Evolutionary conservation across 179 eudicot genomes (phyloP), one percentile per base, ranked within the genome.

Genomic region (Amaranthus tricolor): DNA sequence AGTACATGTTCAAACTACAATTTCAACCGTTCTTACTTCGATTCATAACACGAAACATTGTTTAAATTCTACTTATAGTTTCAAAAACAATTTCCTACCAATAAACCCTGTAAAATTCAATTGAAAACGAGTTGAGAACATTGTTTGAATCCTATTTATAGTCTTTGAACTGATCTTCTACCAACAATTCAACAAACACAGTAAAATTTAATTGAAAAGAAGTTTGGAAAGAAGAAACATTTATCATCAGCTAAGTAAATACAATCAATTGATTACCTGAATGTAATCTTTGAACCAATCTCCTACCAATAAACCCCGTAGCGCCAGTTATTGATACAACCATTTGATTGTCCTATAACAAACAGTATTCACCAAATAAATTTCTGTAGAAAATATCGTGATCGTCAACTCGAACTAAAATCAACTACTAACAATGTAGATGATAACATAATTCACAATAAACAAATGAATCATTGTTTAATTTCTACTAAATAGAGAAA

Each of bases 251-350:
- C 45, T 16, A 53, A 52, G 0, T 20, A 14, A 56, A 5, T 47
- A 15, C n/a, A 58, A 54, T 47, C 16, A 70, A 24, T 60, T 16
- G 40, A 16, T 15, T 77, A 94, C 98, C 97, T 89, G 81, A 86
- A 61, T 80, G 84, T 72, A 95, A 87, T 80, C 89, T 87, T 80
- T 90, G 89, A 68, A 95, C 96, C 89, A 95, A 86, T 75, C 91
- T 81, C 82, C 74, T 87, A 59, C 99, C 97, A 47, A 95, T 82
- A 78, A 95, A 95, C 66, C 99, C 99, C 16, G 99, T 95, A 67
- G 97, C 99, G 80, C 99, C 99, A 0, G 99, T 95, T 75, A 95
- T 76, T 43, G 99, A 92, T 71, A 95, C 95, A 76, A 85, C 86
- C 95, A 95, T 87, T 87, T 86, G 85, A 69, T 80, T 82, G 44